phyloP scores from a whole-genome alignment of 768 basidiomycete genomes.

The Macrolepiota dolichaula region DNA sequence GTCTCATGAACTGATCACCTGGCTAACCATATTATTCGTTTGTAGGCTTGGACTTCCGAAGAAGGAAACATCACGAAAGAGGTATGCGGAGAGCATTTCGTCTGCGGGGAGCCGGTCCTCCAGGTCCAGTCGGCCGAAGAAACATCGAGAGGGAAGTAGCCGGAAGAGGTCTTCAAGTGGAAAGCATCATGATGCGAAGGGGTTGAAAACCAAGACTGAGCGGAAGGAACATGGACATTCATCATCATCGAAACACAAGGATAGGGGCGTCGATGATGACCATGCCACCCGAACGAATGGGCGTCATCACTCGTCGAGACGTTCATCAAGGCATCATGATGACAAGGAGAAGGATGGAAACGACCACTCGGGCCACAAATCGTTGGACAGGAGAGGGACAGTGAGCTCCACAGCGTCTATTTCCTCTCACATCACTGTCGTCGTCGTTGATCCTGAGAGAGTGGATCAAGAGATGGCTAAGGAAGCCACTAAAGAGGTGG shows the following conservation, averaged over 20 bases:
- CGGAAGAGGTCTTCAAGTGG: slow-evolving; percentile 3
- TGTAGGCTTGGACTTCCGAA: slow-evolving; percentile 17
- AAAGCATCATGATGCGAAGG: background rate
- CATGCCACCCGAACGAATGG: background rate
- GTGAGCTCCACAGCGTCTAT: slow-evolving; percentile 14
- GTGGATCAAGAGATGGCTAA: slow-evolving; percentile 19
- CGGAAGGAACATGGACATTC: slow-evolving; percentile 7
- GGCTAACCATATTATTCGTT: slow-evolving; percentile 6
- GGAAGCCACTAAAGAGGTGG: slow-evolving; percentile 15
- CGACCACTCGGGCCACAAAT: slow-evolving; percentile 14
- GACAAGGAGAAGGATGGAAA: slow-evolving; percentile 19
- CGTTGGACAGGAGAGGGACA: slow-evolving; percentile 5
- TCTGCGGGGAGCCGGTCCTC: slow-evolving; percentile 27
- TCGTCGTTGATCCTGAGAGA: slow-evolving; percentile 32
- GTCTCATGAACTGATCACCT: slow-evolving; percentile 3
- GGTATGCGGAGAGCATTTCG: slow-evolving; percentile 22
- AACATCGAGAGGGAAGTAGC: slow-evolving; percentile 9
- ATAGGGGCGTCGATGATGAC: slow-evolving; percentile 19
- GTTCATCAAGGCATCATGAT: slow-evolving; percentile 11
- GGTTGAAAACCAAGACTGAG: slow-evolving; percentile 13
- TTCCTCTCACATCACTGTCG: slow-evolving; percentile 30
- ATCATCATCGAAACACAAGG: slow-evolving; percentile 14
- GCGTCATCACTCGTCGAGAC: background rate
- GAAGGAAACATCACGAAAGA: slow-evolving; percentile 1
- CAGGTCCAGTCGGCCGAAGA: slow-evolving; percentile 23